Evolutionary conservation across 2,329 filamentous ascomycete species (phyloP), one percentile per base, ranked within the genome.

Genomic region (Penicillium polonicum): DNA sequence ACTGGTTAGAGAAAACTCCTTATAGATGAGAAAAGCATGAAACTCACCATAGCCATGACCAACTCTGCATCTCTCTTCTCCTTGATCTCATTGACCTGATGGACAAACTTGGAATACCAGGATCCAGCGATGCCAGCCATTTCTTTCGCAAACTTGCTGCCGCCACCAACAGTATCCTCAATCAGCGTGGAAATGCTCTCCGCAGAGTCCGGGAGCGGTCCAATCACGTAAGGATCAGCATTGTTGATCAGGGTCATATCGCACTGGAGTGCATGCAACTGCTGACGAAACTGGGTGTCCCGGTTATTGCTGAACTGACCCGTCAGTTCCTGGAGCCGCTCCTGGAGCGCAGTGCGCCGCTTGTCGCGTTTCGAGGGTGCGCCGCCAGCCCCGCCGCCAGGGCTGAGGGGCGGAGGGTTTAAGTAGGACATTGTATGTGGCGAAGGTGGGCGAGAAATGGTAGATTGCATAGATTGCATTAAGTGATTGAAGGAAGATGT

Each of bases 261-360:
- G 63, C 91, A 87, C 76, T 97, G 92, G n/a, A 97, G 86, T 65
- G 91, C 91, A 69, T 94, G 88, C 2, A 97, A 83, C 75, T 97
- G 91, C 64, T 94, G 90, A 61, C 92, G 87, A 75, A 96, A 97
- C 68, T 91, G 87, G 61, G 84, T 81, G 74, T 96, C 91, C 63
- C 90, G 85, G 70, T 96, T 92, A 62, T 88, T 85, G 62, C 86
- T 85, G 76, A 96, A 93, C 64, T 87, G 87, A 53, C 88, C 85
- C 54, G 88, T 87, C 75, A 97, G 86, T 55, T 87, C 84, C 41
- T 85, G 83, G 7, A 96, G 84, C 62, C 89, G 88, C 60, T 96
- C 92, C 65, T 87, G 85, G 60, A 97, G 85, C 68, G 88, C 86
- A 68, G 90, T 90, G 61, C 92, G 88, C 72, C 92, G 88, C 76